A percentile compares a stretch with the other conserved stretches of the same genome.
These are phyloP conservation scores for Vitis hybrid DNA, from an alignment of 177 flowering plant genomes.

Conservation along the genomic window DNA sequence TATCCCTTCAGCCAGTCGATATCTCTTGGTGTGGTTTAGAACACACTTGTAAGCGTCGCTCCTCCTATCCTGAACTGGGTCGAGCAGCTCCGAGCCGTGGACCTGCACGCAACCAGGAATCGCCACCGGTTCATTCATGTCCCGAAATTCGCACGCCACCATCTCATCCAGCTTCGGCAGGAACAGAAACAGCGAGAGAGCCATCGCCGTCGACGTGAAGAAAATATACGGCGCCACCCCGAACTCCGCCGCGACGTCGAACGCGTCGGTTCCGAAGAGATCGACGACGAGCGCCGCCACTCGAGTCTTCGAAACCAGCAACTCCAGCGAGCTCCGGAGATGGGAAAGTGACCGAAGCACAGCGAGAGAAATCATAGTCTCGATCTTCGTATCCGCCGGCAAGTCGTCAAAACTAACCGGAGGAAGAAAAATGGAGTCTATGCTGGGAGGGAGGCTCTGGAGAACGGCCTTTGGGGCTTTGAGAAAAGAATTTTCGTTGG, in stretches of 20 bases:
- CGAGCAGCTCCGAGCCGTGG: conserved; percentile 41
- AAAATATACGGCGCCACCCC: conserved; percentile 40
- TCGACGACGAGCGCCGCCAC: conserved; percentile 45
- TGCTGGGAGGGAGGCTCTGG: conserved; percentile 19
- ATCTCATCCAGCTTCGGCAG: conserved; percentile 41
- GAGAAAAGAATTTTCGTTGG: conserved; percentile 39
- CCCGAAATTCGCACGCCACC: conserved; percentile 43
- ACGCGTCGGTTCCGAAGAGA: conserved; percentile 51
- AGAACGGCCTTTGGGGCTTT: conserved; percentile 41
- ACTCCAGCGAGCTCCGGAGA: conserved; percentile 22
- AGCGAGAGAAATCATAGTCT: conserved; percentile 39
- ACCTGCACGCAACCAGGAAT: conserved; percentile 63
- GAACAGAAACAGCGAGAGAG: conserved; percentile 32
- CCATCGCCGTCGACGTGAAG: conserved; percentile 45
- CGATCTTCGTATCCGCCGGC: conserved; percentile 22
- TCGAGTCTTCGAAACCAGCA: conserved; percentile 4
- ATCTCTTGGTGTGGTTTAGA: conserved; percentile 36
- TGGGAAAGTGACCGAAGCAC: conserved; percentile 44
- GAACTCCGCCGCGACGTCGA: conserved; percentile 48
- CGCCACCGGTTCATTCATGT: conserved; percentile 36
- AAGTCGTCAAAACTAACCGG: conserved; percentile 24
- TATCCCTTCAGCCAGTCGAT: conserved; percentile 43
- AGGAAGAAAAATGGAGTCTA: conserved; percentile 25
- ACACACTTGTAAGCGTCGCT: conserved; percentile 44
- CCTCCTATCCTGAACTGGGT: conserved; percentile 52